Evolutionary conservation across 129 eudicot species (phyloP).

Genomic region (Lactuca saligna): DNA sequence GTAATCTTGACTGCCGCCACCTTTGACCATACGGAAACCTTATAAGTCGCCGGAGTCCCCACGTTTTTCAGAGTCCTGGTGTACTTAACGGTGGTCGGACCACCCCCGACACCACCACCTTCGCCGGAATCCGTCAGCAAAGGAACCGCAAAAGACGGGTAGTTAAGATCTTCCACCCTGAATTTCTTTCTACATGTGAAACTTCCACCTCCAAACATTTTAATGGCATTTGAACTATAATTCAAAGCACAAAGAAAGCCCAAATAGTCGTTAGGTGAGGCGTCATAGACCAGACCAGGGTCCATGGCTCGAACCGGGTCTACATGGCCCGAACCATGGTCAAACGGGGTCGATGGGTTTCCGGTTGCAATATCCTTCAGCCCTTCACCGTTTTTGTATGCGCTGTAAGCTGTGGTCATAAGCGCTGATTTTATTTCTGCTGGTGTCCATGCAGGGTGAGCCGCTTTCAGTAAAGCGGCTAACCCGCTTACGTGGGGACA

Average conservation of each 20-base stretch:
- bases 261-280: constrained; percentile 27
- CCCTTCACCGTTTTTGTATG: constrained; percentile 53
- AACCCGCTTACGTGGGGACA: constrained; percentile 87
- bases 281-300: constrained; percentile 38
- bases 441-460: constrained; percentile 85
- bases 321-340: constrained; percentile 46
- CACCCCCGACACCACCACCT: constrained; percentile 27
- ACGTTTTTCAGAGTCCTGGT: constrained; percentile 74
- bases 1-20: constrained; percentile 46
- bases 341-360: constrained; percentile 40
- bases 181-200: constrained; percentile 47
- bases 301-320: constrained; percentile 36
- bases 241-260: constrained; percentile 38
- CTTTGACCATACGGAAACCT: constrained; percentile 44
- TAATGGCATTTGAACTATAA: constrained; percentile 40
- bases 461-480: constrained; percentile 65
- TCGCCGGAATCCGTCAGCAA: constrained; percentile 26
- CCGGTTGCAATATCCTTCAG: constrained; percentile 71
- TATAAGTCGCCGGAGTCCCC: constrained; percentile 63
- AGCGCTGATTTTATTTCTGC: constrained; percentile 82
- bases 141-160: constrained; percentile 37
- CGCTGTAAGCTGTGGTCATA: constrained; percentile 76
- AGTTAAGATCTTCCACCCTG: constrained; percentile 39
- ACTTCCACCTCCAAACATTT: constrained; percentile 25
- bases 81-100: constrained; percentile 36